Evolutionary conservation across 31 red algal genomes (phyloP), one percentile per base, ranked within the genome.

Genomic region (Bonnemaisonia californica): DNA sequence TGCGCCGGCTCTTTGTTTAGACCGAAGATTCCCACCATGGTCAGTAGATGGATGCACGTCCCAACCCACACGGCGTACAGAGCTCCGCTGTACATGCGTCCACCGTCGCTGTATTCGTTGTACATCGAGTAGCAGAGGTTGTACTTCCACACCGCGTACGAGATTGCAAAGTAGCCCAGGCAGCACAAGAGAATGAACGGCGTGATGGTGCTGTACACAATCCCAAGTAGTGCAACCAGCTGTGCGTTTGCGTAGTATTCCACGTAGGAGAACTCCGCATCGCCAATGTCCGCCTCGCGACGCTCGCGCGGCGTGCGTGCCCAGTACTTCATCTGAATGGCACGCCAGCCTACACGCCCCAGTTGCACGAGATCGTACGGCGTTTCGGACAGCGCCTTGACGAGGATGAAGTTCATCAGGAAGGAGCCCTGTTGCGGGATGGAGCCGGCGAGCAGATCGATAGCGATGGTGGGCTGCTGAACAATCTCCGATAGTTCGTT

Each of bases 391-490:
- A 95, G 42, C 11, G 87, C 93, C 42, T 84, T 79, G 19, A 95
- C 19, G 24, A 95, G 42, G 35, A 90, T 86, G 57, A 91, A 95
- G 64, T 89, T 90, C 84, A 95, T 95, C 47, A 91, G 73, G 71
- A 90, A 95, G n/a, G 83, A 71, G 4, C 74, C 86, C 57, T 95
- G 86, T 42, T 76, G 58, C 5, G 93, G 93, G 38, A 89, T 74
- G 7, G 86, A 45, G 16, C 68, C 54, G 13, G 87, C 85, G 19
- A 95, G 88, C 31, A 90, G 76, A 47, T 74, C 76, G 29, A 81
- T 71, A 27, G 76, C 70, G 24, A 62, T 41, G 33, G 48, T 58
- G 23, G 85, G 85, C 45, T 63, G 47, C 5, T 65, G 30, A 19
- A 82, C 69, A 35, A 90, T 82, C n/a, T 65, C 79, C 8, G 37